phyloP scores from a whole-genome alignment of 192 early-diverging fungal genomes.

The Linnemannia zychae region DNA sequence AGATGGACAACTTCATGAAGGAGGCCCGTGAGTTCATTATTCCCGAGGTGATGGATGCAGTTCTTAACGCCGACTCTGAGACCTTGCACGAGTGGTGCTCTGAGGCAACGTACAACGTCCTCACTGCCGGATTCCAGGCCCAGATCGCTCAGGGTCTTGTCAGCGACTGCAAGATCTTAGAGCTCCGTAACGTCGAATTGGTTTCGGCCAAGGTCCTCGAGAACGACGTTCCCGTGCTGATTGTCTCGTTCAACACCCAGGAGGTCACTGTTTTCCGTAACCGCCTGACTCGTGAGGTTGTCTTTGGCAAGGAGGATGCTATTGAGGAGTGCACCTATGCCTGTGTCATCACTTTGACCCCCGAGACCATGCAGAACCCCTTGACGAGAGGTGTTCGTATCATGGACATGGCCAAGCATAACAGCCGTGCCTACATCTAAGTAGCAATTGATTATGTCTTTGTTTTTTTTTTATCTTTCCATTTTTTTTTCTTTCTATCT shows the following conservation, averaged over 20 bases:
- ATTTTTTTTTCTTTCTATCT: constrained; percentile 8
- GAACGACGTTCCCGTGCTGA: constrained; percentile 92
- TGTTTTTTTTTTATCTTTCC: not conserved
- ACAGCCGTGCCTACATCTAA: constrained; percentile 56
- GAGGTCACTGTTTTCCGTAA: constrained; percentile 96
- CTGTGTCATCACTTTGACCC: constrained; percentile 91
- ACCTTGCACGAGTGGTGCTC: constrained; percentile 94
- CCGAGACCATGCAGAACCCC: constrained; percentile 82
- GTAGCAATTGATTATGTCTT: not conserved
- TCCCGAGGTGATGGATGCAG: constrained; percentile 97
- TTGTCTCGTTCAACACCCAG: constrained; percentile 92
- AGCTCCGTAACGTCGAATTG: constrained; percentile 92
- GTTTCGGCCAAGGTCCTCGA: constrained; percentile 92
- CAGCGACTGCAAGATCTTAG: constrained; percentile 95
- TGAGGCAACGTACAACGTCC: constrained; percentile 88
- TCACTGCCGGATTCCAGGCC: constrained; percentile 86
- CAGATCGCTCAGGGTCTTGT: constrained; percentile 91
- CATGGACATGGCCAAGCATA: constrained; percentile 89
- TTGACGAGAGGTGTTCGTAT: constrained; percentile 93
- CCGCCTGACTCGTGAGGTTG: constrained; percentile 85
- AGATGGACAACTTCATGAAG: constrained; percentile 88
- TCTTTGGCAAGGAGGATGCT: constrained; percentile 87
- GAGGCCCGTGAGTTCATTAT: constrained; percentile 94
- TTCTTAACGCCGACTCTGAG: constrained; percentile 86
- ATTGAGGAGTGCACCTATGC: constrained; percentile 92